Evolutionary conservation across 2,329 filamentous ascomycete species (phyloP), one percentile per base, ranked within the genome.

Genomic region (Microdochium nivale): DNA sequence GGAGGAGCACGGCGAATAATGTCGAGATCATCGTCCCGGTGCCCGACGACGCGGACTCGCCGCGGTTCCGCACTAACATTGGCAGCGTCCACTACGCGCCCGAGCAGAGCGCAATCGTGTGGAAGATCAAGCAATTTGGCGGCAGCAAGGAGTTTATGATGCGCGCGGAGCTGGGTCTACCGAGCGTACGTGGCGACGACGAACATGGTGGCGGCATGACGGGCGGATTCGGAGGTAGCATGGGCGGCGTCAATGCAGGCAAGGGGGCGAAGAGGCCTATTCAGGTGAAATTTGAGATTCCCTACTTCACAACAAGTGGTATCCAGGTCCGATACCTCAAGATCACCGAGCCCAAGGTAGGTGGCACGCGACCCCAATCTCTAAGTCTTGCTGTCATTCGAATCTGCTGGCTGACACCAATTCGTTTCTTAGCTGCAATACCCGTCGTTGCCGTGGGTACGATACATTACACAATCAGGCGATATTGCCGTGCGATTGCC

Each of bases 71-170:
- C 50, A 99, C 94, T 33, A 99, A 97, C 67, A 95, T 99, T 55
- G 94, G 94, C 51, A 90, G 87, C 27, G 94, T 99, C 13, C 94
- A 99, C 72, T 99, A 99, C 67, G 92, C 92, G 3, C 94, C 94
- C 0, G 94, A 99, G 70, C 92, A 96, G 65, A 95, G 89, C 56
- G 92, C 92, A 53, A 99, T 99, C 60, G 88, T 99, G 49, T 99
- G 94, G 94, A 99, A 99, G 77, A 99, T 99, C 69, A 99, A 99
- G 77, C 94, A 99, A 65, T 99, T 99, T 69, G 94, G 94, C 46
- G 94, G 94, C n/a, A 84, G 86, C 60, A 99, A 99, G 72, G 94
- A 99, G 67, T 99, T 99, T 64, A 77, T 99, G 60, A 99, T 99
- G 94, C 87, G 94, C 52, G 94, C 94, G 19, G 94, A 99, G 73